These are phyloP conservation scores for Aspergillus pseudonomiae DNA, from an alignment of 2,329 filamentous ascomycete species.

Conservation along the genomic window DNA sequence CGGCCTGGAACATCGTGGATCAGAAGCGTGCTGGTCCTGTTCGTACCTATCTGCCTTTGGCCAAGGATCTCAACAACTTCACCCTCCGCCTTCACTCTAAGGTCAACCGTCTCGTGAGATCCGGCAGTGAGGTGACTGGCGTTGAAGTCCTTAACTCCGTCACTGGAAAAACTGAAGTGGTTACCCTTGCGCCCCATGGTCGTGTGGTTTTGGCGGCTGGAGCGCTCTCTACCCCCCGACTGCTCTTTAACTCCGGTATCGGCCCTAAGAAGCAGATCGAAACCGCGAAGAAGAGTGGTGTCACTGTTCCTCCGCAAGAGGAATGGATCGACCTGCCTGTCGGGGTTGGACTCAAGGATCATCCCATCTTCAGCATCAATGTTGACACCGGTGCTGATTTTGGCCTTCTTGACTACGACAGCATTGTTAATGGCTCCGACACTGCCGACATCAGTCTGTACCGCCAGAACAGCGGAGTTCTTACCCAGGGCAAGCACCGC, in stretches of 20 bases:
- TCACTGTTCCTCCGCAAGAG: slow-evolving; percentile 44
- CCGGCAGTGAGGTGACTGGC: slow-evolving; percentile 63
- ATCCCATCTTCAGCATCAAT: slow-evolving; percentile 29
- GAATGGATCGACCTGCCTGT: slow-evolving; percentile 57
- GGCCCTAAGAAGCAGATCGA: slow-evolving; percentile 58
- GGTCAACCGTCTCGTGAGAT: slow-evolving; percentile 66
- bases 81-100: slow-evolving; percentile 66
- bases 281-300: slow-evolving; percentile 48
- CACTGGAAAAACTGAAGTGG: slow-evolving; percentile 55
- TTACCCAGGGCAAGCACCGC: slow-evolving; percentile 31
- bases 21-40: slow-evolving; percentile 70
- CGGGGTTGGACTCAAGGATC: slow-evolving; percentile 54
- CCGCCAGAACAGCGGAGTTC: slow-evolving; percentile 21
- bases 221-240: slow-evolving; percentile 69
- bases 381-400: slow-evolving; percentile 25
- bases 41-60: slow-evolving; percentile 68
- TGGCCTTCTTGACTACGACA: slow-evolving; percentile 18
- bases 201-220: slow-evolving; percentile 71
- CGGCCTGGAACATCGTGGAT: slow-evolving; percentile 66
- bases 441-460: slow-evolving; percentile 28
- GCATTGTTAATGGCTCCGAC: slow-evolving; percentile 24
- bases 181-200: slow-evolving; percentile 64
- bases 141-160: slow-evolving; percentile 23
- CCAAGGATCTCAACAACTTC: slow-evolving; percentile 64
- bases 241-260: slow-evolving; percentile 71